Evolutionary conservation across 257 asterid species (phyloP).

Genomic region (Galeopsis tetrahit): DNA sequence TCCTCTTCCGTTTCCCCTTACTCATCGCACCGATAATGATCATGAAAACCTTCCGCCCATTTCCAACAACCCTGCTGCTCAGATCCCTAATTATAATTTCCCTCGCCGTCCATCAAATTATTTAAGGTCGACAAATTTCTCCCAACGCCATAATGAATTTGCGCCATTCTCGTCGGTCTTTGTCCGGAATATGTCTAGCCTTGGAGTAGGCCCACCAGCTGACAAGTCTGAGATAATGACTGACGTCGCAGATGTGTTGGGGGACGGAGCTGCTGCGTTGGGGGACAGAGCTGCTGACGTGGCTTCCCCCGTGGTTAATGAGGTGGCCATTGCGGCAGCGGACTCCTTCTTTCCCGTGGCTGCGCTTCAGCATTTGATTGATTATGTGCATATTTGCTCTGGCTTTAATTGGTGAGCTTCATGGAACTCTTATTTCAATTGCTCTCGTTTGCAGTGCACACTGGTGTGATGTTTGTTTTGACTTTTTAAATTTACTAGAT

Average conservation of each 20-base stretch:
- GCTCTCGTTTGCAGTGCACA: not conserved
- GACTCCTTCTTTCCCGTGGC: constrained; percentile 85
- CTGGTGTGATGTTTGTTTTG: too few relatives aligned
- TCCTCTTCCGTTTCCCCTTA: constrained; percentile 56
- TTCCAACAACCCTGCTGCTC: constrained; percentile 33
- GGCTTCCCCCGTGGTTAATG: constrained; percentile 51
- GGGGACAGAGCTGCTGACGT: constrained; percentile 57
- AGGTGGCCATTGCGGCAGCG: constrained; percentile 82
- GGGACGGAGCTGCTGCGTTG: constrained; percentile 50
- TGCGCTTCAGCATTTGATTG: constrained; percentile 69
- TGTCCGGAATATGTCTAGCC: constrained; percentile 63
- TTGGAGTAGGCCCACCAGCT: constrained; percentile 50
- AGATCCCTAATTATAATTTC: constrained; percentile 36
- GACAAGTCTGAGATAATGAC: constrained; percentile 57
- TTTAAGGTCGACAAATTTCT: constrained; percentile 36
- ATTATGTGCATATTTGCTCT: constrained; percentile 64
- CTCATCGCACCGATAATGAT: constrained; percentile 48
- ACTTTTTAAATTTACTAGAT: too few relatives aligned
- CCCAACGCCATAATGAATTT: constrained; percentile 40
- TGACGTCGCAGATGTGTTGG: constrained; percentile 59
- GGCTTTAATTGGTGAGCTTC: constrained; percentile 71
- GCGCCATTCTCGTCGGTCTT: constrained; percentile 40
- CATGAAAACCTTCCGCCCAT: constrained; percentile 28
- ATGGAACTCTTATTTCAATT: not conserved
- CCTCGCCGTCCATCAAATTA: constrained; percentile 35